These are phyloP conservation scores for Tricholoma bakamatsutake DNA, from an alignment of 768 basidiomycete genomes.

Conservation along the genomic window DNA sequence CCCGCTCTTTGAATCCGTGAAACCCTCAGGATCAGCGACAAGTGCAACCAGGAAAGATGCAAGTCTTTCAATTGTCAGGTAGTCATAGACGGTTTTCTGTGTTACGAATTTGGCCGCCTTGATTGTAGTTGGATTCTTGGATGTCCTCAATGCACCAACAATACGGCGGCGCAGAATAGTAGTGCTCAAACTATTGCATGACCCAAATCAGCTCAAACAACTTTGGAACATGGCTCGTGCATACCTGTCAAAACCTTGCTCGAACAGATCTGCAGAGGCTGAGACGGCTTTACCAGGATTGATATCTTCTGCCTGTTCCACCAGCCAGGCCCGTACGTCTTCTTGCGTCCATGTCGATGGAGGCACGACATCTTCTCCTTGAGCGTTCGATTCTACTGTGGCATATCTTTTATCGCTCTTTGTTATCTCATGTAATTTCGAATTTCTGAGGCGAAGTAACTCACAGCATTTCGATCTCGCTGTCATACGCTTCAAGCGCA, in stretches of 20 bases:
- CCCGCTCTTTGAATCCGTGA: background rate
- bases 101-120: conserved; percentile 22
- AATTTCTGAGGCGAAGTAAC: background rate
- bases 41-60: conserved; percentile 15
- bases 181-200: background rate
- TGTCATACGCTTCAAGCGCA: conserved; percentile 30
- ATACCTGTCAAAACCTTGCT: conserved; percentile 24
- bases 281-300: conserved; percentile 17
- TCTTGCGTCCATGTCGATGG: conserved; percentile 16
- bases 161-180: conserved; percentile 30
- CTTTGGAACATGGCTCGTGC: background rate
- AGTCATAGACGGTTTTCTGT: conserved; percentile 24
- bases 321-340: conserved; percentile 17
- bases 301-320: conserved; percentile 18
- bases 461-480: too few relatives aligned
- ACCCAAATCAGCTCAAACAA: background rate
- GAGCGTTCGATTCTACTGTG: conserved; percentile 17
- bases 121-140: conserved; percentile 7
- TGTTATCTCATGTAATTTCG: background rate
- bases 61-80: conserved; percentile 22
- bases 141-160: conserved; percentile 24
- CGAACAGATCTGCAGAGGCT: conserved; percentile 18
- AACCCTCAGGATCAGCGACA: conserved; percentile 2
- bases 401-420: conserved; percentile 16
- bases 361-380: conserved; percentile 16